phyloP scores from a whole-genome alignment of 1,284 basidiomycete species.

The Porodaedalea pini region DNA sequence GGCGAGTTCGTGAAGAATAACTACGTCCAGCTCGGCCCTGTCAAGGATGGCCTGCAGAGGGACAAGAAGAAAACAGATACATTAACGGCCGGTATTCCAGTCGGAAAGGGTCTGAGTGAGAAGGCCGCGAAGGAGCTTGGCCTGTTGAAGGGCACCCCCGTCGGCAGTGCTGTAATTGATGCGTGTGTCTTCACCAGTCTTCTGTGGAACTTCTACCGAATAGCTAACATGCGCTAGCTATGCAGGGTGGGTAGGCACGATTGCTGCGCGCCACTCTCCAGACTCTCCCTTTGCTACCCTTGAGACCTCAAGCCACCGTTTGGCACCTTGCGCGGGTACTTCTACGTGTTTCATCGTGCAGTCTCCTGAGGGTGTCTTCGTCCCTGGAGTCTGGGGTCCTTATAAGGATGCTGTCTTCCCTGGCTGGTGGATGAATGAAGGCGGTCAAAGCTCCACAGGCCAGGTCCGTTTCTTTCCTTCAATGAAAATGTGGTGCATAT shows the following conservation, averaged over 20 bases:
- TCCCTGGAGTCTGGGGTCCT: constrained; percentile 94
- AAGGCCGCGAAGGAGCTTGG: constrained; percentile 84
- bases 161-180: constrained; percentile 94
- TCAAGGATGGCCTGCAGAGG: constrained; percentile 26
- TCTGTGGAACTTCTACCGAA: neutral
- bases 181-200: constrained; percentile 54
- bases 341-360: constrained; percentile 84
- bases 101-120: constrained; percentile 80
- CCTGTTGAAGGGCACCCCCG: constrained; percentile 83
- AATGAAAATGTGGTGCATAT: constrained; percentile 5
- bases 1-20: constrained; percentile 61
- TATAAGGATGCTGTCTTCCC: constrained; percentile 91
- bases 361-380: constrained; percentile 81
- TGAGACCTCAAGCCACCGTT: constrained; percentile 73
- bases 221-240: constrained; percentile 50
- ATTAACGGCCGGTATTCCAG: constrained; percentile 88
- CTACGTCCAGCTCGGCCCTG: constrained; percentile 80
- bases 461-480: constrained; percentile 48
- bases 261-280: constrained; percentile 70
- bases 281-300: constrained; percentile 49
- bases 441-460: constrained; percentile 97
- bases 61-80: constrained; percentile 40
- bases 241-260: constrained; percentile 97
- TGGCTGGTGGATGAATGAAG: constrained; percentile 99
- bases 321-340: constrained; percentile 94